Percentiles rank a stretch among this genome's conserved stretches.
phyloP scores from a whole-genome alignment of 2,329 filamentous ascomycete genomes.

The Penicillium aurantiogriseum region DNA sequence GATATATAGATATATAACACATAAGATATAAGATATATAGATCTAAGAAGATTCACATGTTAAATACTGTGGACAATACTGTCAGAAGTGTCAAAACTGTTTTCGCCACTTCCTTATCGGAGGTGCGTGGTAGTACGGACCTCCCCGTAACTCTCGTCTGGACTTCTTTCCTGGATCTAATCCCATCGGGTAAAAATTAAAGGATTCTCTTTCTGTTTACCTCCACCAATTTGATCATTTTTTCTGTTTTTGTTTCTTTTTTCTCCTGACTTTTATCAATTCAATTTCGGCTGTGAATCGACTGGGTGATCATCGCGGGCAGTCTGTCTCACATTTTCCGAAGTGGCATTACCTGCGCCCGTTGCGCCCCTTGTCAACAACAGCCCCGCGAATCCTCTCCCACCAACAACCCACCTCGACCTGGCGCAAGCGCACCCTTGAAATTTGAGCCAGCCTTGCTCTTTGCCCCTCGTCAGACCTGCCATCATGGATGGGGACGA shows the following conservation, averaged over 20 bases:
- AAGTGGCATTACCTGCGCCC: slow-evolving; percentile 26
- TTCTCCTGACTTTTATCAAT: not conserved
- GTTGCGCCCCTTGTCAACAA: slow-evolving; percentile 28
- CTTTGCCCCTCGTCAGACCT: slow-evolving; percentile 17
- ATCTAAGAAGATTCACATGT: not conserved
- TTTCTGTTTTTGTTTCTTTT: not conserved
- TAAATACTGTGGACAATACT: not conserved
- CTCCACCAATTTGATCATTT: not conserved
- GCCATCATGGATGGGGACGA: slow-evolving; percentile 59
- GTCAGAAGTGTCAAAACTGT: not conserved
- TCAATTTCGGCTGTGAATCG: not conserved
- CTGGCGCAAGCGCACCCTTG: slow-evolving; percentile 13
- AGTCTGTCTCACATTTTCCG: slow-evolving; percentile 24
- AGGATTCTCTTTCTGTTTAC: not conserved
- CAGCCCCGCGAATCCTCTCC: slow-evolving; percentile 29
- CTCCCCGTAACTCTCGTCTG: not conserved
- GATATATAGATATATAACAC: not conserved
- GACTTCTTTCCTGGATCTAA: not conserved
- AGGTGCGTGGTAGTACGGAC: slow-evolving; percentile 1
- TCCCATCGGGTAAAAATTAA: not conserved
- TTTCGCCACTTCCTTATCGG: slow-evolving; percentile 2
- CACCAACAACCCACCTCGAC: slow-evolving; percentile 14
- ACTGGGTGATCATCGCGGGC: slow-evolving; percentile 4
- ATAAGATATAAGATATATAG: not conserved
- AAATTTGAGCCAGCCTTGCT: slow-evolving; percentile 16